A percentile compares a stretch with the other conserved stretches of the same genome.
phyloP scores from a whole-genome alignment of 1,284 basidiomycete genomes.

The Papiliotrema fonsecae region DNA sequence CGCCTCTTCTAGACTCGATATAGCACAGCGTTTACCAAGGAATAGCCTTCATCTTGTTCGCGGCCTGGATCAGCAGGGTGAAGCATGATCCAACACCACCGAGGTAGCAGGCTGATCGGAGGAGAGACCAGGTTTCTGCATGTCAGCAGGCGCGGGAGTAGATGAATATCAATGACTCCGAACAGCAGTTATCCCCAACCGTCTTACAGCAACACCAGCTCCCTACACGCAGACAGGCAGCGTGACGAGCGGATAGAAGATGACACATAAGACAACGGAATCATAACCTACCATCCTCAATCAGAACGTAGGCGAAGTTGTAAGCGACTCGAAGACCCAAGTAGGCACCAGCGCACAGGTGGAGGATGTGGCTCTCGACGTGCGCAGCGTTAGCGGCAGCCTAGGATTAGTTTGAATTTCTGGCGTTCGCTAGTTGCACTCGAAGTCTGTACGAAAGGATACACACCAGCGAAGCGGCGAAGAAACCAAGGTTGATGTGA shows the following conservation, averaged over 20 bases:
- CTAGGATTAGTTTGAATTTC: slow-evolving; percentile 2
- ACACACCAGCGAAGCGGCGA: slow-evolving; percentile 21
- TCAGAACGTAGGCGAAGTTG: slow-evolving; percentile 26
- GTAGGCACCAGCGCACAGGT: slow-evolving; percentile 15
- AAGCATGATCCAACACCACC: slow-evolving; percentile 7
- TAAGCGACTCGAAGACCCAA: slow-evolving; percentile 16
- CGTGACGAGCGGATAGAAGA: too few species aligned
- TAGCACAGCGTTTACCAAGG: slow-evolving; percentile 12
- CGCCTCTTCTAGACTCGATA: too few species aligned
- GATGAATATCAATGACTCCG: too few species aligned
- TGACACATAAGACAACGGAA: too few species aligned
- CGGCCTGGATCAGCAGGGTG: slow-evolving; percentile 14
- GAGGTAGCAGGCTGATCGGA: slow-evolving; percentile 9
- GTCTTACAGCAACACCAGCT: too few species aligned
- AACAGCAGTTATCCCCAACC: too few species aligned
- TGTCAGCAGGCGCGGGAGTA: too few species aligned
- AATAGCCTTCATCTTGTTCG: slow-evolving; percentile 5
- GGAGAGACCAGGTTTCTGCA: slow-evolving; percentile 3
- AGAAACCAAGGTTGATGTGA: slow-evolving; percentile 20
- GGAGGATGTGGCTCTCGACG: slow-evolving; percentile 11
- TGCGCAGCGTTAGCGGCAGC: slow-evolving; percentile 22
- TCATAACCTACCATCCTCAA: slow-evolving; percentile 21
- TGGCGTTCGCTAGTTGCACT: too few species aligned
- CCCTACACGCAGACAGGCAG: too few species aligned
- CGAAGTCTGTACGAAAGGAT: neutral